Evolutionary conservation across 306 rosid species (phyloP).

Genomic region (Purshia tridentata): DNA sequence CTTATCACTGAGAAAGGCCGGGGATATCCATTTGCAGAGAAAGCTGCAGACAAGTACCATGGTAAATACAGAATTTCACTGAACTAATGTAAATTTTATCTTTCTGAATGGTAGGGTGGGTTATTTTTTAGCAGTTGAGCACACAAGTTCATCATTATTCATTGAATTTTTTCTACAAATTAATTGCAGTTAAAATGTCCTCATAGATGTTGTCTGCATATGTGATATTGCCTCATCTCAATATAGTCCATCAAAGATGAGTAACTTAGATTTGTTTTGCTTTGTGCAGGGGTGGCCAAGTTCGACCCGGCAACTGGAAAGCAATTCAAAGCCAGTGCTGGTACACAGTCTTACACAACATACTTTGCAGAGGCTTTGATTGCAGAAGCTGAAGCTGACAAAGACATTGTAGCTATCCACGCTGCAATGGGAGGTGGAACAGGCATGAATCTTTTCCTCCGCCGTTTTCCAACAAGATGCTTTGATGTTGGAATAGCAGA

Average conservation of each 20-base stretch:
- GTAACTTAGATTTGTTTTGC: slow-evolving; percentile 17
- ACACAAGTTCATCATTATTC: background rate
- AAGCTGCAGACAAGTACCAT: slow-evolving; percentile 88
- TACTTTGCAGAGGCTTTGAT: slow-evolving; percentile 95
- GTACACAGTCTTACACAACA: slow-evolving; percentile 84
- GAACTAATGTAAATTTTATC: background rate
- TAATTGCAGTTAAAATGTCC: background rate
- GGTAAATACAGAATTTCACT: slow-evolving; percentile 44
- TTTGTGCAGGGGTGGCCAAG: slow-evolving; percentile 74
- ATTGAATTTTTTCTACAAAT: background rate
- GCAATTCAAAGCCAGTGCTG: slow-evolving; percentile 67
- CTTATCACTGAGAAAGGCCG: slow-evolving; percentile 93
- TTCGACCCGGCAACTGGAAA: slow-evolving; percentile 91
- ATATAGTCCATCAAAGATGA: background rate
- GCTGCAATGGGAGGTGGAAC: slow-evolving; percentile 99
- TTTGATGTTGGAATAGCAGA: slow-evolving; percentile 98
- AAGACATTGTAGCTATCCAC: slow-evolving; percentile 81
- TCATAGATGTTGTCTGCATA: background rate
- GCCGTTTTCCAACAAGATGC: slow-evolving; percentile 87
- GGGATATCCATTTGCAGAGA: slow-evolving; percentile 96
- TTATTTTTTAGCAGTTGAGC: background rate
- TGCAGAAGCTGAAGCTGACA: slow-evolving; percentile 91
- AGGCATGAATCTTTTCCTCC: slow-evolving; percentile 92
- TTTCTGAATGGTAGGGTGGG: background rate
- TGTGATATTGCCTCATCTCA: background rate